phyloP scores from a whole-genome alignment of 116 monocot species.

The Phalaenopsis hybrid region DNA sequence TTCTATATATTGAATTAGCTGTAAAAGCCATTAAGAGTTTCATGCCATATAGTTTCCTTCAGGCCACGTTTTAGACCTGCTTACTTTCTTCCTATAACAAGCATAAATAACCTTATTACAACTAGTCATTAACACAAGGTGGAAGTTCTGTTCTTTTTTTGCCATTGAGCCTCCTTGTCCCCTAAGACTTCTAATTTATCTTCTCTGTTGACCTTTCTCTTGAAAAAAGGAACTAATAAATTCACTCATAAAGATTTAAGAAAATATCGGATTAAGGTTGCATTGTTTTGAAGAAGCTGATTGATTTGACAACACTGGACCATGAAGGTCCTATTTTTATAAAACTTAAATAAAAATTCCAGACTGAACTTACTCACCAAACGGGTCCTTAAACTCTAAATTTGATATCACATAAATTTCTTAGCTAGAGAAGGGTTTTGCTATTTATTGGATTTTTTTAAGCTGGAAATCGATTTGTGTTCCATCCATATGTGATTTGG shows the following conservation, averaged over 20 bases:
- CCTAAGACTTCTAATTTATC: neutral
- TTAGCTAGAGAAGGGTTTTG: no score
- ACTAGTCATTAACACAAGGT: neutral
- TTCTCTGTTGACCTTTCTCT: neutral
- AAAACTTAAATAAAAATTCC: neutral
- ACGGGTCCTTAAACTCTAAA: neutral
- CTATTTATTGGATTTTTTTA: no score
- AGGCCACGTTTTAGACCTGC: neutral
- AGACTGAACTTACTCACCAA: neutral
- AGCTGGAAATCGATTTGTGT: no score
- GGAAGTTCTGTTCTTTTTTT: neutral
- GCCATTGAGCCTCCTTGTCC: neutral
- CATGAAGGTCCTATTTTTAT: neutral
- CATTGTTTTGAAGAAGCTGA: neutral
- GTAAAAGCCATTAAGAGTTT: neutral
- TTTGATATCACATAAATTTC: no score
- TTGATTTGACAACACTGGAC: neutral
- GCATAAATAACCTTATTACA: neutral
- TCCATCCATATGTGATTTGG: no score
- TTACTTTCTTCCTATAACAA: neutral
- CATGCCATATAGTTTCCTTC: neutral
- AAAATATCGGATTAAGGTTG: neutral
- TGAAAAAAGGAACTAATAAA: neutral
- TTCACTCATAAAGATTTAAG: neutral
- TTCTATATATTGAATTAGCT: no score